Percentiles rank a stretch among this genome's conserved stretches.
These are phyloP conservation scores for Neurospora sp. DNA, from an alignment of 495 filamentous ascomycete species.

Conservation along the genomic window DNA sequence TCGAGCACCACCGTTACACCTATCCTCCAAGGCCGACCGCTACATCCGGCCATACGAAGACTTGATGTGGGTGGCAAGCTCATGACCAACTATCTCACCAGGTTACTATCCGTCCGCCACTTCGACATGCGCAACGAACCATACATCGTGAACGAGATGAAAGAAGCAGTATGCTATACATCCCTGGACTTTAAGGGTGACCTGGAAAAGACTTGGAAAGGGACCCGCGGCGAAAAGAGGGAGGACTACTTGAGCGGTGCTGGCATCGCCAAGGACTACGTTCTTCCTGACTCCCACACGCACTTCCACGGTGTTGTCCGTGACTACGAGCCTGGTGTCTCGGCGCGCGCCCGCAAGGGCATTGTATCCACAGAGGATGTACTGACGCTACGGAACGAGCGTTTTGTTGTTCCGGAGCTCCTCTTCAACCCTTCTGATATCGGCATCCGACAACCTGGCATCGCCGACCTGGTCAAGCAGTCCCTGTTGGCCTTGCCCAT, in stretches of 20 bases:
- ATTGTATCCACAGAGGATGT: constrained; percentile 64
- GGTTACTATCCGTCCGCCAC: constrained; percentile 78
- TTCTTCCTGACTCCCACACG: constrained; percentile 83
- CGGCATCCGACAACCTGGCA: constrained; percentile 73
- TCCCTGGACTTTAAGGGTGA: constrained; percentile 68
- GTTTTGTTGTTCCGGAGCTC: constrained; percentile 84
- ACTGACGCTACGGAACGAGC: constrained; percentile 79
- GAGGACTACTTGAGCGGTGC: constrained; percentile 38
- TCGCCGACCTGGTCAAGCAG: constrained; percentile 73
- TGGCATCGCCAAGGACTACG: constrained; percentile 82
- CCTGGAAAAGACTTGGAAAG: constrained; percentile 77
- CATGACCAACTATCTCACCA: constrained; percentile 88
- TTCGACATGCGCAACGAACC: constrained; percentile 92
- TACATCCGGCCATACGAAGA: constrained; percentile 73
- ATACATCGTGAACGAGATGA: constrained; percentile 89
- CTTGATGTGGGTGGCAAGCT: constrained; percentile 89
- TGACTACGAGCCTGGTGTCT: constrained; percentile 57
- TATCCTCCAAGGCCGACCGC: constrained; percentile 64
- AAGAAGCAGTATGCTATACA: constrained; percentile 81
- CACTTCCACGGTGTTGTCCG: constrained; percentile 61
- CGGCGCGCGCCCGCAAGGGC: constrained; percentile 48
- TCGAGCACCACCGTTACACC: constrained; percentile 92
- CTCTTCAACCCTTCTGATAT: constrained; percentile 82
- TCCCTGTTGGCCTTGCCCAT: constrained; percentile 65
- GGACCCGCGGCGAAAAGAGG: constrained; percentile 45